Conservation (phyloP, 2,329 filamentous ascomycete genomes). For the Botrytis tulipae region DNA sequence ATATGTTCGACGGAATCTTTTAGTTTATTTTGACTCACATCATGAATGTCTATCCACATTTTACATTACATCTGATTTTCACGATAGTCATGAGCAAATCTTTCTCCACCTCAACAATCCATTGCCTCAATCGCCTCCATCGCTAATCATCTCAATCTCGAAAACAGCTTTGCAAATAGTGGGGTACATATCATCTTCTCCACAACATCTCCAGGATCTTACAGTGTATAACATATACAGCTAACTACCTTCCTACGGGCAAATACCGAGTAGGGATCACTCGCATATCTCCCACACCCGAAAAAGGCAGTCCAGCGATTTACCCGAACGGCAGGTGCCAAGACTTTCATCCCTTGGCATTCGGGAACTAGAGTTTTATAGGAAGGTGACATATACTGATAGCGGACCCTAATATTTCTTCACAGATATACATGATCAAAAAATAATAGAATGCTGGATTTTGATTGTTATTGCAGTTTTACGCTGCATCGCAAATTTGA, state of each 20-base stretch:
- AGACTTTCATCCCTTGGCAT: not conserved
- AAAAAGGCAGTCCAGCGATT: not conserved
- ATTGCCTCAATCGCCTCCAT: not conserved
- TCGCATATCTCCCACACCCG: not conserved
- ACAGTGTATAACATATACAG: not conserved
- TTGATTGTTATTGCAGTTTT: too few relatives aligned
- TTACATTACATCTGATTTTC: not conserved
- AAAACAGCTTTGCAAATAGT: not conserved
- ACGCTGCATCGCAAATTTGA: not conserved
- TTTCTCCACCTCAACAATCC: not conserved
- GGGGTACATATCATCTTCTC: not conserved
- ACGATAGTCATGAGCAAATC: not conserved
- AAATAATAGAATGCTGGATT: not conserved
- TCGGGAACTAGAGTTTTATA: not conserved
- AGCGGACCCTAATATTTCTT: not conserved
- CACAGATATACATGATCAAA: not conserved
- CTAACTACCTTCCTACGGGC: not conserved
- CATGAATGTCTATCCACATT: not conserved
- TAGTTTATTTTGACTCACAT: not conserved
- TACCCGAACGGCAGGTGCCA: conserved; percentile 7
- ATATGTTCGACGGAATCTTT: not conserved
- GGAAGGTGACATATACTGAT: not conserved
- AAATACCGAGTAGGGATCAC: not conserved
- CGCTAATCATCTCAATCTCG: not conserved
- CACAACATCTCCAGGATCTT: not conserved